phyloP scores from a whole-genome alignment of 2,329 filamentous ascomycete species.

The Penicillium sp. region DNA sequence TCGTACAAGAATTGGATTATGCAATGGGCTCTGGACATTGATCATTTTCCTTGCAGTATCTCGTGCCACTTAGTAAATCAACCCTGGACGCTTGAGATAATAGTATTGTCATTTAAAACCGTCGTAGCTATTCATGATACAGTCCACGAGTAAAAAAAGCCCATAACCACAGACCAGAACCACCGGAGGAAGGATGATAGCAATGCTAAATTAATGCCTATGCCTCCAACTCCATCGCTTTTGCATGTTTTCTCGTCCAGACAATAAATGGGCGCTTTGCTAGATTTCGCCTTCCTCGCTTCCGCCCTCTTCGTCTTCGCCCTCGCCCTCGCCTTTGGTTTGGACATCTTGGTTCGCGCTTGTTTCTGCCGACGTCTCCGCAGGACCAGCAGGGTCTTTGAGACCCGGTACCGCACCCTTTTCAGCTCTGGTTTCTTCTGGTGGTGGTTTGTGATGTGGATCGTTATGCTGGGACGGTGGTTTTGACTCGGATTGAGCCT shows the following conservation, averaged over 20 bases:
- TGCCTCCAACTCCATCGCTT: background rate
- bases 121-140: too few relatives aligned
- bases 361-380: slow-evolving; percentile 5
- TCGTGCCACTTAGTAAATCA: too few relatives aligned
- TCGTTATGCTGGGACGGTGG: background rate
- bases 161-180: too few relatives aligned
- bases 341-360: background rate
- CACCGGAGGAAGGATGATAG: too few relatives aligned
- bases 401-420: slow-evolving; percentile 19
- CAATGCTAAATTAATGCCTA: too few relatives aligned
- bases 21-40: too few relatives aligned
- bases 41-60: too few relatives aligned
- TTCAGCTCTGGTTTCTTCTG: slow-evolving; percentile 15
- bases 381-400: slow-evolving; percentile 10
- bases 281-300: slow-evolving; percentile 43
- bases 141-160: too few relatives aligned
- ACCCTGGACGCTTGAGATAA: too few relatives aligned
- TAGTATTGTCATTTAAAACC: too few relatives aligned
- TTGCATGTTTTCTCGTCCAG: background rate
- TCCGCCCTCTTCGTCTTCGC: slow-evolving; percentile 32
- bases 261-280: background rate
- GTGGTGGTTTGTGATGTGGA: background rate
- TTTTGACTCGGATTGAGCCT: slow-evolving; percentile 2
- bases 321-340: slow-evolving; percentile 24
- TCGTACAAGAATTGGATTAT: too few relatives aligned